Conservation (phyloP, 148 eudicot genomes). For the Nyssa sinensis region DNA sequence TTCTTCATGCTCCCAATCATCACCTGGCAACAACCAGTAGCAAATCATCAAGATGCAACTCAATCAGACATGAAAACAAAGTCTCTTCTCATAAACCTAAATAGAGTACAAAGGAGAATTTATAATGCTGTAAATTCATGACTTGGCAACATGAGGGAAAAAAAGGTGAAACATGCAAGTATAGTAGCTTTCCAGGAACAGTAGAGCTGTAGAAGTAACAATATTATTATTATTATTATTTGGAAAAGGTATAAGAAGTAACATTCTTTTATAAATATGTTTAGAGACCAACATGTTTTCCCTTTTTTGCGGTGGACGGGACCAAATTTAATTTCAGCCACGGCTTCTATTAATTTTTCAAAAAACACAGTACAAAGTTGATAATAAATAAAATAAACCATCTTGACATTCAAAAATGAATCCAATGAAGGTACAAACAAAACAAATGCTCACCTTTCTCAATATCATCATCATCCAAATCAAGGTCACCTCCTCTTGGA, state of each 20-base stretch:
- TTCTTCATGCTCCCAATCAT: conserved; percentile 99
- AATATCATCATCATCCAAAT: conserved; percentile 81
- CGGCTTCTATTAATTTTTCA: not conserved
- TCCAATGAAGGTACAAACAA: not conserved
- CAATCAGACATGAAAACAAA: conserved; percentile 6
- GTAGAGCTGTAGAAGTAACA: not conserved
- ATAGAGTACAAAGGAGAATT: not conserved
- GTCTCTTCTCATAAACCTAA: not conserved
- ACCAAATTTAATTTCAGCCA: not conserved
- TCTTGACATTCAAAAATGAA: not conserved
- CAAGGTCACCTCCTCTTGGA: conserved; percentile 80
- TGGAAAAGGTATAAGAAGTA: too few relatives aligned
- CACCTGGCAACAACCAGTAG: conserved; percentile 48
- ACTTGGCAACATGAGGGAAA: not conserved
- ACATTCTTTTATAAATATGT: too few relatives aligned
- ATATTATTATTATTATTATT: too few relatives aligned
- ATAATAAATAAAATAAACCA: not conserved
- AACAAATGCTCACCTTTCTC: conserved; percentile 67
- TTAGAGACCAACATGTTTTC: not conserved
- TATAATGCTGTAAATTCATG: not conserved
- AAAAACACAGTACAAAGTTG: not conserved
- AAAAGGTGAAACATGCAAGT: not conserved
- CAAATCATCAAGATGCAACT: not conserved
- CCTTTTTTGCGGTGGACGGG: not conserved
- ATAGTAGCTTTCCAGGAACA: not conserved